Evolutionary conservation across 352 stramenopile species (phyloP).

Genomic region (Aphanomyces stellatus): DNA sequence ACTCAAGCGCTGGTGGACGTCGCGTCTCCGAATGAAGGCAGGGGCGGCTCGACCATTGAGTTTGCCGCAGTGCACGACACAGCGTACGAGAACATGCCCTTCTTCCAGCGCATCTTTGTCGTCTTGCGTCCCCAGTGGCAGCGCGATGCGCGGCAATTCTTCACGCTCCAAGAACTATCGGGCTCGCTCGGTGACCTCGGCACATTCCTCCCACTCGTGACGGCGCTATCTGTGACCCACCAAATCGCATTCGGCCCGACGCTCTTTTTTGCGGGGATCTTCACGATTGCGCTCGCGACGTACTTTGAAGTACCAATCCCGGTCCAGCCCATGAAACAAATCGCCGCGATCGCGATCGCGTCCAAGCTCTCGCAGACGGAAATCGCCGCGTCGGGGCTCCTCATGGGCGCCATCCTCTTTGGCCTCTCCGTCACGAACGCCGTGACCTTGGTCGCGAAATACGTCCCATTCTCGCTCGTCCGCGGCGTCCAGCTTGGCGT

Average conservation of each 20-base stretch:
- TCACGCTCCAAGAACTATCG: constrained; percentile 71
- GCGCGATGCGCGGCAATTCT: constrained; percentile 52
- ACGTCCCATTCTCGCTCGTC: constrained; percentile 86
- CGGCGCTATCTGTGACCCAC: constrained; percentile 72
- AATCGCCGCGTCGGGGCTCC: constrained; percentile 82
- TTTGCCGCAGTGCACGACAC: background rate
- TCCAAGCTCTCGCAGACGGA: constrained; percentile 63
- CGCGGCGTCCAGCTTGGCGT: constrained; percentile 88
- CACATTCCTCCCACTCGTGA: constrained; percentile 89
- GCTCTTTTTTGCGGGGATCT: constrained; percentile 86
- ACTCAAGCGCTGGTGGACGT: background rate
- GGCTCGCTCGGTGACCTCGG: constrained; percentile 91
- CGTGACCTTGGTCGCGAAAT: constrained; percentile 82
- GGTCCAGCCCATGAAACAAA: constrained; percentile 95
- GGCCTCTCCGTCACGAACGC: constrained; percentile 79
- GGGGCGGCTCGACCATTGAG: background rate
- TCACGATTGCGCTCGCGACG: constrained; percentile 76
- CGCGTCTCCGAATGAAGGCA: background rate
- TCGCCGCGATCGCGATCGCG: constrained; percentile 84
- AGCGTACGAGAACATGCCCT: constrained; percentile 28
- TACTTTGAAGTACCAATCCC: constrained; percentile 90
- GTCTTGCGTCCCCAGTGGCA: constrained; percentile 44
- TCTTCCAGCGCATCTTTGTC: constrained; percentile 46
- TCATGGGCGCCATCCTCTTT: constrained; percentile 64
- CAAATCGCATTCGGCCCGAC: constrained; percentile 84